Base-by-base conservation (phyloP, 768 basidiomycete species). In the Sistotremastrum suecicum region DNA sequence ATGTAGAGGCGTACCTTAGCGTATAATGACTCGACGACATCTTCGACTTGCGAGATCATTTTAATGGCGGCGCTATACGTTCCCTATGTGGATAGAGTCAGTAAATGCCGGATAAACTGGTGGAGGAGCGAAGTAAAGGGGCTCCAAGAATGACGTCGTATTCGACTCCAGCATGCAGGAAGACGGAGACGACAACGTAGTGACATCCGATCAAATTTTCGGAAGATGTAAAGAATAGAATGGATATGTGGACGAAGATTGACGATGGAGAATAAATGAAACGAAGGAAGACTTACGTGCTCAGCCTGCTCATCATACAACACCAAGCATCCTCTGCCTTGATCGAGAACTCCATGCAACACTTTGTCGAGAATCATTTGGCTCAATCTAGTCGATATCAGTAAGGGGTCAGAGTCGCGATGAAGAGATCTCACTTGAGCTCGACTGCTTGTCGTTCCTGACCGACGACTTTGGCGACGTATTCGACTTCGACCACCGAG, bases 341-440 rank as follows among this genome's bases (percentile, higher is more conserved):
- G 94, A 60, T 98, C 94, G n/a, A 99, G 71, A 1, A 99, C 91
- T 4, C 94, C 94, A 50, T 88, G 76, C 51, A 98, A 75, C 2
- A 92, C 78, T 54, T 92, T 92, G 64, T 97, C 94, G 35, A 97
- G 67, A 50, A 98, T 99, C 94, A 99, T 98, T 60, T 99, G 94
- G 32, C 86, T 90, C 30, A 98, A 66, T 59, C 92, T 94, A 53
- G 4, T 36, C 20, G 28, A 39, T 1, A 39, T 58, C 40, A 55
- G 30, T 28, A 31, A 47, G 11, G 7, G 43, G 7, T n/a, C 10
- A 10, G 20, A 36, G 30, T 29, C 7, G 12, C 34, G 12, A 20
- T 11, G 45, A 38, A 12, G 31, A 33, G 30, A 40, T 28, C n/a
- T 39, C 50, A 91, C 90, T 95, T 98, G 20, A 80, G 75, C 63